Percentiles rank a stretch among this genome's conserved stretches.
Evolutionary conservation across 1,284 basidiomycete genomes (phyloP).

Genomic region (Hortiboletus rubellus): DNA sequence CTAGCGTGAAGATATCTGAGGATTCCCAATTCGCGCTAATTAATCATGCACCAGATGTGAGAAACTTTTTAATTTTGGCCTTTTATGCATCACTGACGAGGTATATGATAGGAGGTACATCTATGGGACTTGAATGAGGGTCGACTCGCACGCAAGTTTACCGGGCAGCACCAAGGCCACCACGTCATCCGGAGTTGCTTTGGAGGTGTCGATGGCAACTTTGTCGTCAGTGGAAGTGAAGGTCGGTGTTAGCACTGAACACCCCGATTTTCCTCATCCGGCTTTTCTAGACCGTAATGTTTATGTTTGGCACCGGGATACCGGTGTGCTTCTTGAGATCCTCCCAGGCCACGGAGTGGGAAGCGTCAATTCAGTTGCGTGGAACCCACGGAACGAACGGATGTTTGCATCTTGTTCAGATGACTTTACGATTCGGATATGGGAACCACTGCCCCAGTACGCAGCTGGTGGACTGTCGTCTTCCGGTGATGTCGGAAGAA

Average conservation of each 20-base stretch:
- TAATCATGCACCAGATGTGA: constrained; percentile 83
- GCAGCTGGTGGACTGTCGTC: constrained; percentile 10
- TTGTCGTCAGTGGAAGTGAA: constrained; percentile 94
- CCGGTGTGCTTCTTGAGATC: constrained; percentile 78
- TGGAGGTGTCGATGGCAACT: constrained; percentile 88
- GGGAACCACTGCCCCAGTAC: constrained; percentile 60
- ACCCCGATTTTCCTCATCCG: constrained; percentile 6
- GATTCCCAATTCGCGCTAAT: constrained; percentile 89
- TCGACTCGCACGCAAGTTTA: constrained; percentile 74
- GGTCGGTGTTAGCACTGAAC: constrained; percentile 49
- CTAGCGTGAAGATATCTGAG: constrained; percentile 84
- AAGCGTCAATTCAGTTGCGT: constrained; percentile 93
- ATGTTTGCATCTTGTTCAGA: constrained; percentile 96
- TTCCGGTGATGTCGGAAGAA: constrained; percentile 20
- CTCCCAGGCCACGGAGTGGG: constrained; percentile 83
- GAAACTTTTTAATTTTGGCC: constrained; percentile 33
- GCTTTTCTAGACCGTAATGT: constrained; percentile 72
- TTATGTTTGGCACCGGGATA: constrained; percentile 94
- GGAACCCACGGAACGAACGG: constrained; percentile 85
- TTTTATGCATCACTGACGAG: constrained; percentile 10
- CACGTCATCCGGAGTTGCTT: constrained; percentile 93
- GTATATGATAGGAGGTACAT: constrained; percentile 72
- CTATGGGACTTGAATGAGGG: constrained; percentile 79
- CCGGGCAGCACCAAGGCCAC: constrained; percentile 76
- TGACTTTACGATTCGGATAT: constrained; percentile 81